Conservation (phyloP, 768 basidiomycete genomes). For the Lentinula edodes region DNA sequence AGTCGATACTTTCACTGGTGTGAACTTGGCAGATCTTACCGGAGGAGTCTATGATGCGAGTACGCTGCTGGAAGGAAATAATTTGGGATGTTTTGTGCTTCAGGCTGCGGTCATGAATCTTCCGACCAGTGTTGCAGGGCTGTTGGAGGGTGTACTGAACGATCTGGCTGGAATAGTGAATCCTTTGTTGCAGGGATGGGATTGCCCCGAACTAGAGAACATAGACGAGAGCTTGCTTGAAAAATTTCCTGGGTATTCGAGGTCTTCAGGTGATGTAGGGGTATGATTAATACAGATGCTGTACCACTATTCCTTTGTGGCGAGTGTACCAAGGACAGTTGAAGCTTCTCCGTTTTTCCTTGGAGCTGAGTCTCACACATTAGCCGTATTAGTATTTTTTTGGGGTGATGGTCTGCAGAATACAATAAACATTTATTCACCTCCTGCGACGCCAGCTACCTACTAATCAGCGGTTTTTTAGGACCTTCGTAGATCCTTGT, state of each 20-base stretch:
- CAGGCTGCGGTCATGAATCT: not conserved
- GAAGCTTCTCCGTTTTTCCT: no score
- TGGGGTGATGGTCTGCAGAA: no score
- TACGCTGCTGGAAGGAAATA: not conserved
- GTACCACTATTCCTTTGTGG: no score
- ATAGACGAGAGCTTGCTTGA: not conserved
- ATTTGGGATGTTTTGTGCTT: not conserved
- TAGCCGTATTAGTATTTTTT: no score
- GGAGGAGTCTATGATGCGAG: not conserved
- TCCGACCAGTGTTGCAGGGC: not conserved
- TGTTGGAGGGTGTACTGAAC: not conserved
- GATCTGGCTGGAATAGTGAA: not conserved
- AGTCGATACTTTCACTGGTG: conserved; percentile 3
- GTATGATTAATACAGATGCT: no score
- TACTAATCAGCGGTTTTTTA: no score
- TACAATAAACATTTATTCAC: no score
- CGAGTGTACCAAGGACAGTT: no score
- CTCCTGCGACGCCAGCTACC: no score
- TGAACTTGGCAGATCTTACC: conserved; percentile 3
- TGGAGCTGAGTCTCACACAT: no score
- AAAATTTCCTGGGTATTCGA: not conserved
- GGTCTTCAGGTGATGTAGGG: not conserved
- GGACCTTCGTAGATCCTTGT: no score
- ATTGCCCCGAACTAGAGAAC: not conserved
- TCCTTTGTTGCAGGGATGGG: not conserved